Evolutionary conservation across 352 stramenopile genomes (phyloP), one percentile per base, ranked within the genome.

Genomic region (Phytophthora citrophthora): DNA sequence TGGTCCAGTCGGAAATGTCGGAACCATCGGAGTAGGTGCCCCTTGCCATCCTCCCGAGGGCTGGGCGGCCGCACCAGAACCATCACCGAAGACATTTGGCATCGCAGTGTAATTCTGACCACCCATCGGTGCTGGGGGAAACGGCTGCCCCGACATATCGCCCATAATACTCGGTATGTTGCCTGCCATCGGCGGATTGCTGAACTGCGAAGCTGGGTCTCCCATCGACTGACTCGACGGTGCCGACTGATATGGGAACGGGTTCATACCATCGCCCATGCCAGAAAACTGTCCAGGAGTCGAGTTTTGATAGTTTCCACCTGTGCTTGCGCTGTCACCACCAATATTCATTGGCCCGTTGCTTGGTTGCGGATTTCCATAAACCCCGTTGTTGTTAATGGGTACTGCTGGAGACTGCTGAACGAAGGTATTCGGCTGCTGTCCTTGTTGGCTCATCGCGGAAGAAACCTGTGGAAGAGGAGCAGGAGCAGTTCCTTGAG

Each of bases 191-290:
- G 47, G 58, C 11, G 67, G 44, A 8, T 63, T 59, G 11, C 29
- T 55, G 27, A 71, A 81, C 23, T 69, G 63, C 34, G 72, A 61
- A n/a, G 72, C 47, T 20, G 54, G 43, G 51, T 71, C 32, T 58
- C 46, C 56, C 38, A 63, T 72, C 29, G 60, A 39, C 40, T 82
- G 62, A 44, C 40, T 72, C n/a, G 54, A 66, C 39, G 61, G 43
- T 32, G 51, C 32, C 27, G 73, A 44, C 5, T 68, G 60, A 38
- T 72, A 82, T 2, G 77, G 67, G 34, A 79, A 79, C 39, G 61
- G 54, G 55, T 60, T 66, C 38, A 82, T 55, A 15, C 34, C 68
- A 13, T 78, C 61, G 10, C 24, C 34, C 48, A 75, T 70, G 13
- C 18, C 36, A 39, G 56, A 50, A 16, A 73, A 70, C 23, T 68